phyloP scores from a whole-genome alignment of 805 yeast species.

The Candida sphagnicola region DNA sequence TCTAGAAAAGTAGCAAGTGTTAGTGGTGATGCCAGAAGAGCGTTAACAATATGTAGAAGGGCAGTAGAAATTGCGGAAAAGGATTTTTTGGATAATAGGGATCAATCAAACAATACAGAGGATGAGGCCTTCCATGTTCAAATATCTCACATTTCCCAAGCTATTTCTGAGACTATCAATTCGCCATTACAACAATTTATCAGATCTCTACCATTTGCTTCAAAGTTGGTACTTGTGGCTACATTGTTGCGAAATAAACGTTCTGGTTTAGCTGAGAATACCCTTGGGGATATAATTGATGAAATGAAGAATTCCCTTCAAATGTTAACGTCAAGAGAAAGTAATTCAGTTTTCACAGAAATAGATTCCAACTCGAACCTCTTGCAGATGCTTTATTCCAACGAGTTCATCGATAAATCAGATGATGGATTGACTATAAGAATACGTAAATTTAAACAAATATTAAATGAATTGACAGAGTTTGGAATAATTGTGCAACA shows the following conservation, averaged over 20 bases:
- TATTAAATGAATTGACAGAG: constrained; percentile 69
- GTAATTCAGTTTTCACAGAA: constrained; percentile 13
- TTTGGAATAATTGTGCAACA: constrained; percentile 74
- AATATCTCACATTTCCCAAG: constrained; percentile 71
- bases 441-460: constrained; percentile 54
- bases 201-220: constrained; percentile 55
- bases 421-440: constrained; percentile 35
- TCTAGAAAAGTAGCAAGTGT: constrained; percentile 93
- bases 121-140: constrained; percentile 52
- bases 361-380: constrained; percentile 12
- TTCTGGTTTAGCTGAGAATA: constrained; percentile 65
- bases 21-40: constrained; percentile 96
- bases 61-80: constrained; percentile 85
- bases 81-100: constrained; percentile 37
- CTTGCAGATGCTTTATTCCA: constrained; percentile 23
- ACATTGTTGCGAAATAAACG: constrained; percentile 61
- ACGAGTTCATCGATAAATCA: constrained; percentile 16
- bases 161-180: constrained; percentile 72
- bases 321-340: constrained; percentile 31
- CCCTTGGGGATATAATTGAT: constrained; percentile 74
- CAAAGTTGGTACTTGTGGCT: constrained; percentile 71
- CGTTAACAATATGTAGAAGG: constrained; percentile 78
- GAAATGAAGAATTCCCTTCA: constrained; percentile 57
- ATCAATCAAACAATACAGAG: constrained; percentile 12
- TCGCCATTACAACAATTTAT: constrained; percentile 68